Base-by-base conservation (phyloP, 352 stramenopile species). In the Globisporangium spinosum region DNA sequence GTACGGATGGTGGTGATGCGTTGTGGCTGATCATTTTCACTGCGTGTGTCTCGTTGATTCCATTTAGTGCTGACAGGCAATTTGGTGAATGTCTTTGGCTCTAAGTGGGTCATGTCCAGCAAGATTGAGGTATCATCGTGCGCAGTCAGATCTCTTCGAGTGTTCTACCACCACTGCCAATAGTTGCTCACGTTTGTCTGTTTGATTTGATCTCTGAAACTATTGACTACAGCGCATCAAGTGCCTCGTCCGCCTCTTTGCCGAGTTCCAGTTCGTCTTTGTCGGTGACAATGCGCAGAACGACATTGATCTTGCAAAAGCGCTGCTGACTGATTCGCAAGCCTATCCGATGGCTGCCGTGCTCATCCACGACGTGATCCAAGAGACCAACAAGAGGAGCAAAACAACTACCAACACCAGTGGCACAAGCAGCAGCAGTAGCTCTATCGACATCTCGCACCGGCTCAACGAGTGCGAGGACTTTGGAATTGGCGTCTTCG, bases 231-330 rank as follows among this genome's bases (percentile, higher is more conserved):
- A 70, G 58, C 73, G 58, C 43, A 63, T 75, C 35, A 64, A 58
- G 12, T 54, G 49, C n/a, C 59, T 74, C 4, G 2, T 27, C n/a
- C 54, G 25, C 15, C 27, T 75, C 61, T 75, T 74, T 67, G 43
- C 17, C 29, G 70, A 75, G 47, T 70, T 56, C 23, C 70, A 60
- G 45, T 74, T 74, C 32, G 56, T 75, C 3, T 75, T 74, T 47
- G 55, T 75, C 27, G 70, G 70, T 4, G 54, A 72, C 57, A 72
- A 72, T 23, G 64, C 59, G 1, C 67, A 74, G 9, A 65, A 34
- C 20, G 70, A 74, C 57, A 23, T 70, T 17, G 53, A 59, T 7
- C 40, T 75, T 9, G 70, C 32, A 40, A 59, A 66, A 40, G 45
- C 32, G 20, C 61, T 75, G 27, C 38, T 70, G 59, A 27, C 10